These are phyloP conservation scores for Tardiomyces digboiensis DNA, from an alignment of 1,139 yeast genomes.

Conservation along the genomic window DNA sequence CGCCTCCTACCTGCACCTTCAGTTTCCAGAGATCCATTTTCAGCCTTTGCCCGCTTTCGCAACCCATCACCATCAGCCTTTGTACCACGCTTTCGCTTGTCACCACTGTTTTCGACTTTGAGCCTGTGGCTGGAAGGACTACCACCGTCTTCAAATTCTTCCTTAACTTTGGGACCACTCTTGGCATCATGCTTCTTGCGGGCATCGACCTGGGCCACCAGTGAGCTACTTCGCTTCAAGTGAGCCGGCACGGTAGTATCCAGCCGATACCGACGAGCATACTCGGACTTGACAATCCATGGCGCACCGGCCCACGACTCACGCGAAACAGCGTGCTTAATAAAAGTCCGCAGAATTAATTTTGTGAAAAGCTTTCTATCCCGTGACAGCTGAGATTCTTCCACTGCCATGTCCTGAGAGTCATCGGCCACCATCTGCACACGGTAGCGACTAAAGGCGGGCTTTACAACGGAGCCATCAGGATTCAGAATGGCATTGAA, in stretches of 20 bases:
- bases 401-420: conserved; percentile 31
- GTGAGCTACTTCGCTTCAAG: conserved; percentile 15
- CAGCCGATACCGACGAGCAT: conserved; percentile 30
- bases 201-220: too few relatives aligned
- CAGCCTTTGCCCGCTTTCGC: not conserved
- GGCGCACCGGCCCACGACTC: conserved; percentile 90
- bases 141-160: not conserved
- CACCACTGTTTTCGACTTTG: not conserved
- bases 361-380: conserved; percentile 87
- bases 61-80: not conserved
- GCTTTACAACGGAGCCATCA: not conserved
- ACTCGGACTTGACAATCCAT: conserved; percentile 86
- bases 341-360: conserved; percentile 79
- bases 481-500: conserved; percentile 28
- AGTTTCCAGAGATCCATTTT: not conserved
- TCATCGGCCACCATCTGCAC: conserved; percentile 45
- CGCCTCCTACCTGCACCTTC: not conserved
- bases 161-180: not conserved
- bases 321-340: conserved; percentile 75
- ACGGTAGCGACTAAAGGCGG: conserved; percentile 62
- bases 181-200: not conserved
- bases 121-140: not conserved
- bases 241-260: conserved; percentile 27
- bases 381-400: conserved; percentile 63
- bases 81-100: not conserved